phyloP scores from a whole-genome alignment of 371 early-diverging fungal genomes.

The Mucor saturninus region DNA sequence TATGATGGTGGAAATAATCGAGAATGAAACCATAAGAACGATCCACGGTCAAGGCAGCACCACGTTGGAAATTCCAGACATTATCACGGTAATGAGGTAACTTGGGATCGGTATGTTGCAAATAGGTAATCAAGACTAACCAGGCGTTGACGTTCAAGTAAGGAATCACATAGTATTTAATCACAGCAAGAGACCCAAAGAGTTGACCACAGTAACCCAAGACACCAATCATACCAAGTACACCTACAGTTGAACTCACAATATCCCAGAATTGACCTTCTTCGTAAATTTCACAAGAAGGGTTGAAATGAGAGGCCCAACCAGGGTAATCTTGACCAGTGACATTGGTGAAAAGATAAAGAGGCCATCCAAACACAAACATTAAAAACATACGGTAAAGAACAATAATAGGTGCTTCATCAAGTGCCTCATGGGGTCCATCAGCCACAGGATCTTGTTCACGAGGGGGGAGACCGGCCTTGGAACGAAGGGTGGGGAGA shows the following conservation, averaged over 20 bases:
- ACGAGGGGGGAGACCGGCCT: conserved; percentile 51
- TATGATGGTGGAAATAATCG: conserved; percentile 82
- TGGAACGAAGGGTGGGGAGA: conserved; percentile 73
- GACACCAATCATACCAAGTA: conserved; percentile 55
- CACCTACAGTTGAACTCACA: conserved; percentile 72
- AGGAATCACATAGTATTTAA: conserved; percentile 85
- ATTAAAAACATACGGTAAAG: conserved; percentile 63
- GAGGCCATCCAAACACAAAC: conserved; percentile 85
- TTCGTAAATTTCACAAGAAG: conserved; percentile 76
- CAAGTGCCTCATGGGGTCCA: conserved; percentile 50
- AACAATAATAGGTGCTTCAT: conserved; percentile 71
- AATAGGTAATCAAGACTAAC: conserved; percentile 87
- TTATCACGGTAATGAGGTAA: conserved; percentile 82
- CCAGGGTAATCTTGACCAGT: conserved; percentile 74
- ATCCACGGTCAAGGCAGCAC: conserved; percentile 82
- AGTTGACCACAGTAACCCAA: conserved; percentile 57
- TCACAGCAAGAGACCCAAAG: conserved; percentile 64
- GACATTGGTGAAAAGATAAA: conserved; percentile 75
- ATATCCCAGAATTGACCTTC: conserved; percentile 68
- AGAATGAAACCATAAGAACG: conserved; percentile 82
- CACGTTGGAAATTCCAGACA: conserved; percentile 88
- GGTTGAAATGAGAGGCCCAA: conserved; percentile 87
- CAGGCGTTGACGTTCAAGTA: conserved; percentile 84
- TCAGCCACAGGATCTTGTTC: conserved; percentile 43
- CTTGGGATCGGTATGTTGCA: conserved; percentile 86